Evolutionary conservation across 768 basidiomycete genomes (phyloP), one percentile per base, ranked within the genome.

Genomic region (Coprinopsis cinerea): DNA sequence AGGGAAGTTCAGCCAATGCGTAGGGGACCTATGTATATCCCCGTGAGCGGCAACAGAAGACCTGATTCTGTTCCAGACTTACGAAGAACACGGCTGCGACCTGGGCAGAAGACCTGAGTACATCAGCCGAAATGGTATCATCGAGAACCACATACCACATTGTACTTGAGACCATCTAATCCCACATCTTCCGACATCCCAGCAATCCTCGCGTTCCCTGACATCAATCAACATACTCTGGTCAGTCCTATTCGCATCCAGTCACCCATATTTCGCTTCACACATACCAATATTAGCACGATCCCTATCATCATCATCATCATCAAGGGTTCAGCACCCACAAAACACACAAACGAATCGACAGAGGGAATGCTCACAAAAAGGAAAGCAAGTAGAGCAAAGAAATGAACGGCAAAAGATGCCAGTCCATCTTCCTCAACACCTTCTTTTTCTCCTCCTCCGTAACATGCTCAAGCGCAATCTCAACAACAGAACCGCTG

Each of bases 371-470:
- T 2, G 67, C 73, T 63, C 52, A 75, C 71, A 76, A 57, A 56
- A 75, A 76, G 5, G 72, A 75, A 44, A 74, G 62, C 34, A 76
- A 60, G 49, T 74, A 75, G 10, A 77, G 57, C 30, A 74, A 49
- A 4, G 72, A 73, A 30, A 75, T 66, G 42, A 75, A 64, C 5
- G 74, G 73, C 42, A 77, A 54, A 20, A 76, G 54, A 52, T 75
- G 72, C 52, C 61, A 58, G 53, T 77, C 75, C 25, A 76, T 54
- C 55, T 76, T 77, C 22, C 72, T 63, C 39, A 76, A 52, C 15
- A 68, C 57, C 34, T 58, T 57, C 47, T 58, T 50, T 45, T 53
- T 49, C 45, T 66, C 61, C 22, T 24, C 55, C 44, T 66, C 64
- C 13, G 56, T 54, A 22, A 53, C 30, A 3, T 54, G 20, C 27